Percentiles rank a stretch among this genome's conserved stretches.
Conservation (phyloP, 2,329 filamentous ascomycete genomes). For the Aquanectria penicillioides region DNA sequence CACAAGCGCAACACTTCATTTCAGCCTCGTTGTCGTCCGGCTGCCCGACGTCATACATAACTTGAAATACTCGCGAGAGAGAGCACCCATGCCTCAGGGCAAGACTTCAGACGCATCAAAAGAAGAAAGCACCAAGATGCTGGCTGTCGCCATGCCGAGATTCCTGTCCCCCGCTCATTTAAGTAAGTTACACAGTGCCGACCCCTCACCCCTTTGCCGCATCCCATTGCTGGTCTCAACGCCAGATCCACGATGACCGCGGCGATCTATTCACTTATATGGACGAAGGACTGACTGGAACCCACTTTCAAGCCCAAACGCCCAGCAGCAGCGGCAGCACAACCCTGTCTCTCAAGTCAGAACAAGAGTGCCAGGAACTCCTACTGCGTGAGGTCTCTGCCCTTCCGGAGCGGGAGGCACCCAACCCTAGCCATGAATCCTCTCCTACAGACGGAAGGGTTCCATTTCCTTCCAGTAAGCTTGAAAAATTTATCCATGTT, state of each 20-base stretch:
- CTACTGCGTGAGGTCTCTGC: slow-evolving; percentile 38
- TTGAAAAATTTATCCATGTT: fast-evolving
- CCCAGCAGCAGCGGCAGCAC: slow-evolving; percentile 1
- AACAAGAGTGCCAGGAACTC: slow-evolving; percentile 39
- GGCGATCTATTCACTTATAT: not conserved
- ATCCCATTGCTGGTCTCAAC: no score
- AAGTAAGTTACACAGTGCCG: slow-evolving; percentile 6
- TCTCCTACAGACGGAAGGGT: slow-evolving; percentile 17
- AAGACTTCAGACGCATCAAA: not conserved
- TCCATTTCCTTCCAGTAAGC: slow-evolving; percentile 27
- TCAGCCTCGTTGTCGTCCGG: not conserved
- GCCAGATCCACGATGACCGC: not conserved
- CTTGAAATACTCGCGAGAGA: not conserved
- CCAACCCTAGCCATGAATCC: slow-evolving; percentile 1
- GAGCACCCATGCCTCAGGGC: not conserved
- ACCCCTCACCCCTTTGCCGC: not conserved
- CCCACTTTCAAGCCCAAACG: not conserved
- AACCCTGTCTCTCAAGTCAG: slow-evolving; percentile 33
- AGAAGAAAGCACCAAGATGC: slow-evolving; percentile 1
- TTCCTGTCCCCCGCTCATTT: not conserved
- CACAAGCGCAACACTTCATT: not conserved
- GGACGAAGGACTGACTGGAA: not conserved
- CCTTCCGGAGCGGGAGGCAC: slow-evolving; percentile 39
- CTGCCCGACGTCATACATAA: not conserved
- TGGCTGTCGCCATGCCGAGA: slow-evolving; percentile 15